Evolutionary conservation across 768 basidiomycete genomes (phyloP).

Genomic region (Boletales sp.): DNA sequence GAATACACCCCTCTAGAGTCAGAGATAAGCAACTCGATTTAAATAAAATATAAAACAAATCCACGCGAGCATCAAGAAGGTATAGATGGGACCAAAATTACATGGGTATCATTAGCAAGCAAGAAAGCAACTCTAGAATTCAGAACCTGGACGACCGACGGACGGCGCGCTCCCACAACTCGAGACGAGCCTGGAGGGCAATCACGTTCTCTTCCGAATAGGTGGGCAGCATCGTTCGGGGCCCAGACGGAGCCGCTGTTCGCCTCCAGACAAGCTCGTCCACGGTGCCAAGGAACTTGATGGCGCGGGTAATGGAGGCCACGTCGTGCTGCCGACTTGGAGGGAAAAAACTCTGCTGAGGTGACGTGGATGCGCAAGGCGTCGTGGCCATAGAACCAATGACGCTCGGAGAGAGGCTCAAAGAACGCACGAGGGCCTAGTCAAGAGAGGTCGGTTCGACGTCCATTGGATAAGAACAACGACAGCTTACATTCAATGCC

Average conservation of each 20-base stretch:
- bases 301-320: slow-evolving; percentile 17
- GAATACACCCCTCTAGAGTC: too few species aligned
- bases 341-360: neutral
- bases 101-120: too few species aligned
- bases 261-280: slow-evolving; percentile 31
- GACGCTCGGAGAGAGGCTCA: slow-evolving; percentile 11
- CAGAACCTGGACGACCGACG: slow-evolving; percentile 16
- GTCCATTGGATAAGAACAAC: neutral
- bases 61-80: too few species aligned
- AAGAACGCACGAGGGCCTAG: slow-evolving; percentile 10
- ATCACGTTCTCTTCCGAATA: slow-evolving; percentile 26
- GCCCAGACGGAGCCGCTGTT: slow-evolving; percentile 4
- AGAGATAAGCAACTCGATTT: too few species aligned
- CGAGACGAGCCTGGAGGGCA: slow-evolving; percentile 23
- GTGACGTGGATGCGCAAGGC: neutral
- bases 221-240: slow-evolving; percentile 7
- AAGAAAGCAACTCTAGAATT: neutral
- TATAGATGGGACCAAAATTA: too few species aligned
- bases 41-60: too few species aligned
- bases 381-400: neutral
- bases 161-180: slow-evolving; percentile 27
- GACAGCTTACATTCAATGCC: slow-evolving; percentile 17
- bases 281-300: slow-evolving; percentile 23
- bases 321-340: slow-evolving; percentile 11
- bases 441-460: neutral